A percentile compares a stretch with the other conserved stretches of the same genome.
Conservation (phyloP, 495 filamentous ascomycete species). For the Tuber calosporum region DNA sequence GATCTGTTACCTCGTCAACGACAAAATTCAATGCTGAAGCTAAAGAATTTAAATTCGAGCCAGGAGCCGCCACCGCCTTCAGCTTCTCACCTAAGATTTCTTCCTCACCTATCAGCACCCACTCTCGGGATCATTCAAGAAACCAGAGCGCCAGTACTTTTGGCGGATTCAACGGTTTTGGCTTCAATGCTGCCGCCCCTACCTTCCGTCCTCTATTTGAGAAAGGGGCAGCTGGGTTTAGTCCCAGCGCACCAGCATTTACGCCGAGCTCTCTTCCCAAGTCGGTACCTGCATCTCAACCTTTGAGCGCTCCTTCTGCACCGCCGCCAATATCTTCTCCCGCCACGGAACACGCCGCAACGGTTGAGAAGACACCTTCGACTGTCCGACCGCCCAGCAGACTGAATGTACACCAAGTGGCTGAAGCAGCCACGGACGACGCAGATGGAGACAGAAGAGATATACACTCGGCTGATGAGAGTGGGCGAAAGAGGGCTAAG, state of each 20-base stretch:
- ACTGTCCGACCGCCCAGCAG: constrained; percentile 61
- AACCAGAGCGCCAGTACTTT: constrained; percentile 22
- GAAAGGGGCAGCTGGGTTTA: constrained; percentile 55
- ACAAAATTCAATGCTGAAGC: constrained; percentile 72
- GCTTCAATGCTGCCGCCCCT: constrained; percentile 62
- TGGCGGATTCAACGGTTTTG: constrained; percentile 27
- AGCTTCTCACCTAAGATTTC: constrained; percentile 36
- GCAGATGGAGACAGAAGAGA: constrained; percentile 26
- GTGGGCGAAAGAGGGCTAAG: constrained; percentile 35
- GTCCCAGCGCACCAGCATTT: constrained; percentile 74
- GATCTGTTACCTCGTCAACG: constrained; percentile 48
- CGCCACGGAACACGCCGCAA: constrained; percentile 52
- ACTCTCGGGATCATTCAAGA: constrained; percentile 20
- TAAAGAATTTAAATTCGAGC: constrained; percentile 78
- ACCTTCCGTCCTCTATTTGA: constrained; percentile 58
- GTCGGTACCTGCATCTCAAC: constrained; percentile 43
- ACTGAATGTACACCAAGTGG: constrained; percentile 12
- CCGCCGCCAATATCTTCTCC: constrained; percentile 61
- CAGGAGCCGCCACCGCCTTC: constrained; percentile 38
- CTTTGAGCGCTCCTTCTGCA: constrained; percentile 44
- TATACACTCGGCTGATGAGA: constrained; percentile 22
- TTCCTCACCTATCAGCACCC: constrained; percentile 27
- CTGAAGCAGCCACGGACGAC: constrained; percentile 23
- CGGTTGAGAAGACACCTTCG: constrained; percentile 69
- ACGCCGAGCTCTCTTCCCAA: constrained; percentile 51